Percentiles rank a stretch among this genome's conserved stretches.
phyloP scores from a whole-genome alignment of 78 protist species.

The Dictyostelium capitatum region DNA sequence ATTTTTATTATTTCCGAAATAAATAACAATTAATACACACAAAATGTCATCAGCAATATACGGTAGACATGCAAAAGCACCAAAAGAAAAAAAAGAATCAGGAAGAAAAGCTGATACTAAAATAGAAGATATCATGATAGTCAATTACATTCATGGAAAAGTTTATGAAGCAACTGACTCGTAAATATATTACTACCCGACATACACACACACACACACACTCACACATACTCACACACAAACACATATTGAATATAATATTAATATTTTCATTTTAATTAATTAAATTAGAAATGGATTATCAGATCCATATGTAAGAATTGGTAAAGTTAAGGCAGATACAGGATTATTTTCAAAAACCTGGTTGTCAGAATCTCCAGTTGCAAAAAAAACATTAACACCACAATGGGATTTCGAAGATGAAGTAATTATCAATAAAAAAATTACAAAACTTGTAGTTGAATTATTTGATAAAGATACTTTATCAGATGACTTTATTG shows the following conservation, averaged over 20 bases:
- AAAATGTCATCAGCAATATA: no score
- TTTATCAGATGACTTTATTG: not conserved
- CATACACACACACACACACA: no score
- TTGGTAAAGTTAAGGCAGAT: no score
- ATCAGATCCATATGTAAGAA: no score
- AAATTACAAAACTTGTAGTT: not conserved
- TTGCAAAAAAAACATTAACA: not conserved
- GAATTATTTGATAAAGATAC: constrained; percentile 11
- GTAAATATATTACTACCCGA: no score
- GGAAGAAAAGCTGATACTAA: not conserved
- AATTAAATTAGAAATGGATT: no score
- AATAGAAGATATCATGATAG: not conserved
- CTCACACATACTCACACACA: no score
- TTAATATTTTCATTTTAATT: no score
- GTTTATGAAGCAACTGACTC: not conserved
- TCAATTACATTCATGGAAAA: not conserved
- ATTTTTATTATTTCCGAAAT: no score
- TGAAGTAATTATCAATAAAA: not conserved
- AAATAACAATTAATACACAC: no score
- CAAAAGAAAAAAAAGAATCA: not conserved
- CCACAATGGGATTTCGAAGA: not conserved
- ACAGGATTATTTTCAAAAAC: not conserved
- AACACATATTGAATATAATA: no score
- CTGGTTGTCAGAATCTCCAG: constrained; percentile 15
- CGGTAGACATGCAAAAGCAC: no score